Evolutionary conservation across 2,329 filamentous ascomycete genomes (phyloP).

Genomic region (Pezicula neosporulosa): DNA sequence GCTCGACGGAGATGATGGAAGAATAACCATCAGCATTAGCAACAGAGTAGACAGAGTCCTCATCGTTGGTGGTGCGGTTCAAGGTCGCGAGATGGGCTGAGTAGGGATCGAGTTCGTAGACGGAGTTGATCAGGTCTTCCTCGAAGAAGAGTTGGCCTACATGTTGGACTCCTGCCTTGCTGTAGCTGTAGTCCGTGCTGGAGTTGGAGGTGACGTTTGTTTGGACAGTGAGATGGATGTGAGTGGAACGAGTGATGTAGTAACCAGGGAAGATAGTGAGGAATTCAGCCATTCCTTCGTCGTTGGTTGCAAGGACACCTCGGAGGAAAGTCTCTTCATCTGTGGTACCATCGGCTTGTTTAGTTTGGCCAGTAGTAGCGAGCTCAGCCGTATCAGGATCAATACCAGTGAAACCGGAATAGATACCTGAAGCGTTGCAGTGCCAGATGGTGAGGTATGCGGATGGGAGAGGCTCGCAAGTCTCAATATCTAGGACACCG

Average conservation of each 20-base stretch:
- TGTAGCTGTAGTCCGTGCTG: background rate
- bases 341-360: conserved; percentile 3
- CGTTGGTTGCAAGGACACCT: conserved; percentile 6
- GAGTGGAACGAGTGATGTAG: conserved; percentile 6
- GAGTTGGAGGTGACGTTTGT: conserved; percentile 2
- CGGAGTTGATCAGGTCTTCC: conserved; percentile 1
- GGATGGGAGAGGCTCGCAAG: conserved; percentile 31
- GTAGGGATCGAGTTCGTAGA: conserved; percentile 4
- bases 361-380: background rate
- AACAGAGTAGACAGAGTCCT: background rate
- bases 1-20: conserved; percentile 15
- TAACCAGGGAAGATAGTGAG: conserved; percentile 9
- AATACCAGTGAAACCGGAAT: conserved; percentile 23
- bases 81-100: conserved; percentile 1
- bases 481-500: conserved; percentile 37
- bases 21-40: conserved; percentile 4
- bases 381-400: conserved; percentile 4
- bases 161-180: conserved; percentile 1
- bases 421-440: conserved; percentile 29
- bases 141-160: conserved; percentile 10
- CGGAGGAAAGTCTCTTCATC: conserved; percentile 7
- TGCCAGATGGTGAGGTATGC: conserved; percentile 30
- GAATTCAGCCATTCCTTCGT: conserved; percentile 7
- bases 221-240: conserved; percentile 9
- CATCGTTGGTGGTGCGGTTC: conserved; percentile 2